A percentile compares a stretch with the other conserved stretches of the same genome.
Conservation (phyloP, 73 alveolate genomes). For the Paramecium octaurelia region DNA sequence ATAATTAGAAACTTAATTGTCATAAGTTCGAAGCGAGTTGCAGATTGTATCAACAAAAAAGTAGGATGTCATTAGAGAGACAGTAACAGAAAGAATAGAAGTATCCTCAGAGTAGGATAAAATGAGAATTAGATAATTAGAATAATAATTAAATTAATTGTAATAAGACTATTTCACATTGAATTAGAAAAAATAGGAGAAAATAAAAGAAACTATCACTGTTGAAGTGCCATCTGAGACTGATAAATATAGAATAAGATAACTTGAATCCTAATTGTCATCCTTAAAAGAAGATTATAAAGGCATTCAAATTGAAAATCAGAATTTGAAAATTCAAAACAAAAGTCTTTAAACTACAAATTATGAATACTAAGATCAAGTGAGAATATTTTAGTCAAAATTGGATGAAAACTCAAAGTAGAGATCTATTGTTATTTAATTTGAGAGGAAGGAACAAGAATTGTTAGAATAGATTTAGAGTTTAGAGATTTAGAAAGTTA, state of each 20-base stretch:
- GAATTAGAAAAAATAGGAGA: background rate
- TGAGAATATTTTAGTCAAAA: background rate
- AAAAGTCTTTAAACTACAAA: background rate
- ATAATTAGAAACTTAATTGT: background rate
- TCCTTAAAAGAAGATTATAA: background rate
- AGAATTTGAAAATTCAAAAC: background rate
- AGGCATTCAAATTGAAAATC: background rate
- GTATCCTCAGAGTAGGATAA: background rate
- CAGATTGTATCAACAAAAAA: background rate
- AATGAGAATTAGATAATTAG: constrained; percentile 8
- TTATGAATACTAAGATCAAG: background rate
- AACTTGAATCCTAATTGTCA: background rate
- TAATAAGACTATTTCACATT: background rate
- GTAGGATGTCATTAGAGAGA: constrained; percentile 24
- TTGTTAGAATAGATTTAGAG: background rate
- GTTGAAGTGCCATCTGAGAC: constrained; percentile 22
- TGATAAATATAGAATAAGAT: background rate
- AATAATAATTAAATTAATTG: background rate
- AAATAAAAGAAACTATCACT: background rate
- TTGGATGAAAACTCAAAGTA: background rate
- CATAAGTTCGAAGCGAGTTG: background rate
- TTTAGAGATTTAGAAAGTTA: background rate
- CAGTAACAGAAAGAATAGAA: constrained; percentile 12
- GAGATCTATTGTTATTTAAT: background rate
- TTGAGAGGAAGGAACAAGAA: background rate